Percentiles rank a stretch among this genome's conserved stretches.
These are phyloP conservation scores for Scytalidium sp. DNA, from an alignment of 2,329 filamentous ascomycete species.

Conservation along the genomic window DNA sequence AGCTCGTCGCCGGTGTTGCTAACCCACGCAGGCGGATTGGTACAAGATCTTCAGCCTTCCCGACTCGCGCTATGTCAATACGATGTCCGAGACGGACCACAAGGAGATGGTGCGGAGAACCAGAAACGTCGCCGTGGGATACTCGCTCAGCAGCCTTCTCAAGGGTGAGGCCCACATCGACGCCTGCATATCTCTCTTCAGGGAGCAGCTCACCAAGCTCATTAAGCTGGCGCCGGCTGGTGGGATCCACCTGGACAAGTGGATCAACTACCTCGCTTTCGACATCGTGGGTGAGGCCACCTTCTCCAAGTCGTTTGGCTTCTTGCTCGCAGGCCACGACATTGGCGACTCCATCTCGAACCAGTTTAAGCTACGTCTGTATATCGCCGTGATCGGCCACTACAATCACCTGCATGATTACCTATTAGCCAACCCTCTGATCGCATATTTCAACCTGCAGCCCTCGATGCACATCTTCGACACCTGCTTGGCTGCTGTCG, in stretches of 20 bases:
- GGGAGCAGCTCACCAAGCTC: slow-evolving; percentile 22
- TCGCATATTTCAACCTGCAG: slow-evolving; percentile 28
- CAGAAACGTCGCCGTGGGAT: slow-evolving; percentile 27
- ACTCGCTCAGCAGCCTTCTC: slow-evolving; percentile 22
- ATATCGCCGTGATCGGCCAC: slow-evolving; percentile 28
- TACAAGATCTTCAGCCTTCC: slow-evolving; percentile 33
- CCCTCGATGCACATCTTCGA: slow-evolving; percentile 33
- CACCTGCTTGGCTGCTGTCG: slow-evolving; percentile 26
- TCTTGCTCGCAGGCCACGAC: slow-evolving; percentile 26
- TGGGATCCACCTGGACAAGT: slow-evolving; percentile 31
- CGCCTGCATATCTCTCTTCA: slow-evolving; percentile 22
- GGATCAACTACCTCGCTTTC: slow-evolving; percentile 33
- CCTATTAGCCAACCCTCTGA: slow-evolving; percentile 31
- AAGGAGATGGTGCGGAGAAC: slow-evolving; percentile 28
- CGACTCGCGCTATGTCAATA: slow-evolving; percentile 33
- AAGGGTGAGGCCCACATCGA: slow-evolving; percentile 18
- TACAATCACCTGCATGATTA: slow-evolving; percentile 28
- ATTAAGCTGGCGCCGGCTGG: slow-evolving; percentile 13
- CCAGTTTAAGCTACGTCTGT: slow-evolving; percentile 19
- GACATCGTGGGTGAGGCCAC: slow-evolving; percentile 30
- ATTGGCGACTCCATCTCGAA: slow-evolving; percentile 33
- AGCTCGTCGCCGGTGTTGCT: too few species aligned
- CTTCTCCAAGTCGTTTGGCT: slow-evolving; percentile 27
- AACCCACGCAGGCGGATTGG: slow-evolving; percentile 21
- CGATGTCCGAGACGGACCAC: slow-evolving; percentile 35